Evolutionary conservation across 1,284 basidiomycete genomes (phyloP).

Genomic region (Sanghuangporus baumii): DNA sequence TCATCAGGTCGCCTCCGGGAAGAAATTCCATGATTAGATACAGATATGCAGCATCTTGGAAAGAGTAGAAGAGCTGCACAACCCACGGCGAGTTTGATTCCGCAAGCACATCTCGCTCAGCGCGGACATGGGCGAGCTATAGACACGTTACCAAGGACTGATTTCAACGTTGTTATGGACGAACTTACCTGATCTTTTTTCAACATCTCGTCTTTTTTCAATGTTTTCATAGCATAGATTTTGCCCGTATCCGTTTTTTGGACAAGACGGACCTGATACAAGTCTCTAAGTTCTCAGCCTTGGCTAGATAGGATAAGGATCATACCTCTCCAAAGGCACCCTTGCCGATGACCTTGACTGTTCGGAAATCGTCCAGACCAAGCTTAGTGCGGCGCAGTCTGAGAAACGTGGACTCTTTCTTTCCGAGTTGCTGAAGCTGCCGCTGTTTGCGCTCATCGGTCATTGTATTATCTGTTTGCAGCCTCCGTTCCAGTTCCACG

Average conservation of each 20-base stretch:
- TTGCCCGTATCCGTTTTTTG: constrained; percentile 97
- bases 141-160: not conserved
- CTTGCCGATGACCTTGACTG: constrained; percentile 98
- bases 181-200: constrained; percentile 89
- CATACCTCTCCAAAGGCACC: constrained; percentile 94
- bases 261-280: constrained; percentile 77
- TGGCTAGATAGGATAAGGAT: constrained; percentile 4
- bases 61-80: constrained; percentile 97
- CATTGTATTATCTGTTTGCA: constrained; percentile 68
- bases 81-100: constrained; percentile 99
- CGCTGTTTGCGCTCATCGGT: constrained; percentile 84
- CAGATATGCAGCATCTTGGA: constrained; percentile 94
- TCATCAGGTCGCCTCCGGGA: constrained; percentile 97
- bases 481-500: constrained; percentile 87
- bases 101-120: constrained; percentile 96
- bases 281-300: not conserved
- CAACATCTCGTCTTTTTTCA: constrained; percentile 98
- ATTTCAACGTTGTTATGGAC: not conserved
- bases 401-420: constrained; percentile 88
- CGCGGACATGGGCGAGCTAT: constrained; percentile 94
- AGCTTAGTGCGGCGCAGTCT: constrained; percentile 90
- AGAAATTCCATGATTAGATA: constrained; percentile 99
- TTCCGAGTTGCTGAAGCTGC: constrained; percentile 86
- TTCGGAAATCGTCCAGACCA: constrained; percentile 89
- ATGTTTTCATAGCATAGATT: constrained; percentile 99